Percentiles rank a stretch among this genome's conserved stretches.
phyloP scores from a whole-genome alignment of 352 stramenopile species.

The Phytophthora fragariae region DNA sequence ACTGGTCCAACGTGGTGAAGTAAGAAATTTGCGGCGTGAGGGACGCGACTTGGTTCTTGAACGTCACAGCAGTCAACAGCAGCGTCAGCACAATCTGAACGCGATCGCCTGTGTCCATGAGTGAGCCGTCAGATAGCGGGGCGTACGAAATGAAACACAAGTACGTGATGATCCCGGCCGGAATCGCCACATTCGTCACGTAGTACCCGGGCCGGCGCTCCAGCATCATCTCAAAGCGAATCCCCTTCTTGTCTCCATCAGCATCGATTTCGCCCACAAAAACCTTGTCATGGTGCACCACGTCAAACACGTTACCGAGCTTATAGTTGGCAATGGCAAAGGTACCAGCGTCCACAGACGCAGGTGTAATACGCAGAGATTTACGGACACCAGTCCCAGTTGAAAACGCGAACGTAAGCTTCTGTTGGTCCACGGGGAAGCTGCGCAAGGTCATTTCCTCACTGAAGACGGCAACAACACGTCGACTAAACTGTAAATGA shows the following conservation, averaged over 20 bases:
- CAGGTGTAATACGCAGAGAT: slow-evolving; percentile 43
- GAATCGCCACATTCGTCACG: slow-evolving; percentile 62
- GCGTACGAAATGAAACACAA: slow-evolving; percentile 65
- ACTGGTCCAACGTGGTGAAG: slow-evolving; percentile 68
- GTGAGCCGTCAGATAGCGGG: slow-evolving; percentile 34
- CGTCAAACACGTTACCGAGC: slow-evolving; percentile 61
- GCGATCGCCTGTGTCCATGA: slow-evolving; percentile 61
- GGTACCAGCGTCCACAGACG: slow-evolving; percentile 43
- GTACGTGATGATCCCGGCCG: slow-evolving; percentile 59
- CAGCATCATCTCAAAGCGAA: slow-evolving; percentile 69
- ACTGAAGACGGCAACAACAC: slow-evolving; percentile 53
- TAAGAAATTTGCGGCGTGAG: slow-evolving; percentile 71
- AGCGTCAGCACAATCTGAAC: slow-evolving; percentile 67
- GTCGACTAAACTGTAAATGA: slow-evolving; percentile 52
- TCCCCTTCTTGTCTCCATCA: slow-evolving; percentile 45
- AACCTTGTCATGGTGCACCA: slow-evolving; percentile 60
- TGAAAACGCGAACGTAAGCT: slow-evolving; percentile 59
- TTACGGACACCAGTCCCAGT: slow-evolving; percentile 44
- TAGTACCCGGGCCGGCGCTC: slow-evolving; percentile 60
- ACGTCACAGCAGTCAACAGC: slow-evolving; percentile 69
- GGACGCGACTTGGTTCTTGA: slow-evolving; percentile 64
- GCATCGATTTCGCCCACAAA: slow-evolving; percentile 54
- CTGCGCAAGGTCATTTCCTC: slow-evolving; percentile 66
- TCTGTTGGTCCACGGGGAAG: slow-evolving; percentile 73
- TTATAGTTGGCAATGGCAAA: slow-evolving; percentile 65